Conservation (phyloP, 306 rosid genomes). For the Malus orientalis region DNA sequence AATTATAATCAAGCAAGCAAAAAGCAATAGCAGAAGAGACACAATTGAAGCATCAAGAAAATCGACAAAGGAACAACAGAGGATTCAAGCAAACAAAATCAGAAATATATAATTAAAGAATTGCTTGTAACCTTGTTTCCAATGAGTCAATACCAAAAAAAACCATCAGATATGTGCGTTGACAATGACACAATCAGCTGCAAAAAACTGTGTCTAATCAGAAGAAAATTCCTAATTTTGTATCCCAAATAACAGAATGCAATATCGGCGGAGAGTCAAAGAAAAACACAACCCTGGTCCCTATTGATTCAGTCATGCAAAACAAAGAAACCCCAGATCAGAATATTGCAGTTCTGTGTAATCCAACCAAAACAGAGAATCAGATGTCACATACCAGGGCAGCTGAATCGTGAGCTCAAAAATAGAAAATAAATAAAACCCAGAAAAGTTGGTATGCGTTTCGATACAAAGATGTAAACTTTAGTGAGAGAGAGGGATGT, state of each 20-base stretch:
- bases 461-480: background rate
- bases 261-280: background rate
- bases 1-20: background rate
- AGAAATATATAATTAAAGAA: background rate
- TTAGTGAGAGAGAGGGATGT: background rate
- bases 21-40: slow-evolving; percentile 10
- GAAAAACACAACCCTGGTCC: background rate
- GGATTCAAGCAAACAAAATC: slow-evolving; percentile 6
- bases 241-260: background rate
- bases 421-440: background rate
- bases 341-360: slow-evolving; percentile 4
- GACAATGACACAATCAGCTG: slow-evolving; percentile 4
- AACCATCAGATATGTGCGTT: background rate
- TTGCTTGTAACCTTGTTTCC: background rate
- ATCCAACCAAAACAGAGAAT: background rate
- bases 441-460: background rate
- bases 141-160: background rate
- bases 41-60: slow-evolving; percentile 10
- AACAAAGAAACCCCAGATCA: slow-evolving; percentile 25
- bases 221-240: background rate
- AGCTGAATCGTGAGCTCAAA: slow-evolving; percentile 24
- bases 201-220: slow-evolving; percentile 8
- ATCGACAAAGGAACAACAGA: slow-evolving; percentile 6
- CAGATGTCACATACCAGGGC: background rate
- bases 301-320: background rate